Evolutionary conservation across 1,284 basidiomycete genomes (phyloP), one percentile per base, ranked within the genome.

Genomic region (Anthracocystis setariae): DNA sequence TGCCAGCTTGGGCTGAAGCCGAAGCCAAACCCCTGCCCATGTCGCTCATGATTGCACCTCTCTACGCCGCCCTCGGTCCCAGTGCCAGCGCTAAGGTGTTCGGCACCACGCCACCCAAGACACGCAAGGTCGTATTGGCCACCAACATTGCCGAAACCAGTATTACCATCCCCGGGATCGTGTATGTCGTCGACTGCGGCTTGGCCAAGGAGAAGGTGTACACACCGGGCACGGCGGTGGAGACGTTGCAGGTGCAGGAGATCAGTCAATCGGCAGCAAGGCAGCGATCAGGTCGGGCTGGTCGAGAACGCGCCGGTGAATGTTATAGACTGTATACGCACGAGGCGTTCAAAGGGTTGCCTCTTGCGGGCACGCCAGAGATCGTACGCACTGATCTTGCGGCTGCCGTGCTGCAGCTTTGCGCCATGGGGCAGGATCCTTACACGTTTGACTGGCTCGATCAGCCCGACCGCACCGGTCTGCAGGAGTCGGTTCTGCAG

Each of bases 151-250:
- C 95, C n/a, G 95, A 98, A 84, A 98, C 96, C 0, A 93, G 92
- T 21, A 92, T 99, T 83, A 98, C 95, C 4, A 96, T 99, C 77
- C 93, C 94, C 5, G 94, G 94, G 2, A 90, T 98, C 54, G 90
- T 89, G 60, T 98, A 93, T 82, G 95, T 99, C 8, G 90, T 99
- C 46, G 95, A 99, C 83, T 80, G 77, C 29, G 80, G 80, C 0
- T 91, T 94, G 83, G 92, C 91, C 78, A 99, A 99, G 84, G 94
- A 98, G 84, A 96, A 96, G 84, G 88, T 91, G 58, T 94, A 91
- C 83, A 67, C 67, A 20, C 67, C 77, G 0, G 59, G 61, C 3
- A 77, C 76, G 0, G 69, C 72, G 5, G 62, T 81, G 15, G 80
- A 82, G 43, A 71, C 73, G 27, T 70, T 82, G 3, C 65, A 74